phyloP scores from a whole-genome alignment of 495 filamentous ascomycete species.

The Corynascus novoguineensis region DNA sequence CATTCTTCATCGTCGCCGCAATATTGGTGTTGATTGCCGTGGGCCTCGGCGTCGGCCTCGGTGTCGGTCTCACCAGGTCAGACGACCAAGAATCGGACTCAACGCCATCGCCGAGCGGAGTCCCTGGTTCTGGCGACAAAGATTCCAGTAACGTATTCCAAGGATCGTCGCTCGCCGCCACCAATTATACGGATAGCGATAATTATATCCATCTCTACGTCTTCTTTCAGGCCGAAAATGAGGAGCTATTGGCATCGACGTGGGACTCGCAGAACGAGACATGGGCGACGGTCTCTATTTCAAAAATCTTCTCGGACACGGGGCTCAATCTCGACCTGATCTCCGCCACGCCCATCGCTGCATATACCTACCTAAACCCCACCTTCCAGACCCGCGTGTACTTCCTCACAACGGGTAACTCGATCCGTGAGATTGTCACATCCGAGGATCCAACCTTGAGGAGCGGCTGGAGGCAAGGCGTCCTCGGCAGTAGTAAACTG shows the following conservation, averaged over 20 bases:
- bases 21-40: background rate
- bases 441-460: background rate
- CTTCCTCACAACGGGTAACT: background rate
- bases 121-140: background rate
- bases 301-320: background rate
- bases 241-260: background rate
- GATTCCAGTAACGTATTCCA: background rate
- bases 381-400: conserved; percentile 1
- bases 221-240: background rate
- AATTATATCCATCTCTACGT: background rate
- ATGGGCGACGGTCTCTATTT: background rate
- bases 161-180: background rate
- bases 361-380: background rate
- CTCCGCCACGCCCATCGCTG: background rate
- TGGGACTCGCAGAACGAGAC: conserved; percentile 1
- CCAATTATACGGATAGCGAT: background rate
- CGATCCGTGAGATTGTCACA: background rate
- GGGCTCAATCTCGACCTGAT: background rate
- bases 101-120: background rate
- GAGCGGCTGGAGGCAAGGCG: background rate
- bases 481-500: background rate
- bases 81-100: background rate
- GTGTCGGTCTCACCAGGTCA: background rate
- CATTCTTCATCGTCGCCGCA: background rate
- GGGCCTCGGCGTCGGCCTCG: background rate